Evolutionary conservation across 1,284 basidiomycete species (phyloP).

Genomic region (Cronartium ribicola): DNA sequence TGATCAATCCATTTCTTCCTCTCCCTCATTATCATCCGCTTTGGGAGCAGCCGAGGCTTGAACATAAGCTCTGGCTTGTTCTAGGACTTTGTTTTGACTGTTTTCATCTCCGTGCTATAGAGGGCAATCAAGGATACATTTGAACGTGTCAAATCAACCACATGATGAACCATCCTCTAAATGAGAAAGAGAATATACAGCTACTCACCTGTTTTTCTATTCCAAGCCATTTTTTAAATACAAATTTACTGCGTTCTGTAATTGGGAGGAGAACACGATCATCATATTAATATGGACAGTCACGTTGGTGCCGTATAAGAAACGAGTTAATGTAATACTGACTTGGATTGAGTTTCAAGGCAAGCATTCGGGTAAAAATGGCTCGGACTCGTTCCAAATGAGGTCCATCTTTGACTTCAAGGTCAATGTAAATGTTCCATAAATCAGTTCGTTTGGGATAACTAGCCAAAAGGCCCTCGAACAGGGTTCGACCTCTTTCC

Average conservation of each 20-base stretch:
- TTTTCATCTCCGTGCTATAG: conserved; percentile 73
- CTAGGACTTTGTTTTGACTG: conserved; percentile 75
- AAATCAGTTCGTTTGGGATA: conserved; percentile 91
- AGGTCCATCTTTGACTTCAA: conserved; percentile 63
- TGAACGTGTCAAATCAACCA: conserved; percentile 45
- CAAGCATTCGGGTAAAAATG: conserved; percentile 75
- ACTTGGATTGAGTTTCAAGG: conserved; percentile 91
- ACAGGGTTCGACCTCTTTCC: conserved; percentile 90
- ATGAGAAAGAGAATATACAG: neutral
- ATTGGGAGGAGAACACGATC: neutral
- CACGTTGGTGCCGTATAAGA: neutral
- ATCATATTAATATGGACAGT: neutral
- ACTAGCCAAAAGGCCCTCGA: conserved; percentile 90
- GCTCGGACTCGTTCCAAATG: conserved; percentile 72
- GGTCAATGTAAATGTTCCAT: conserved; percentile 96
- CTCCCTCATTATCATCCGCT: neutral
- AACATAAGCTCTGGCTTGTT: conserved; percentile 64
- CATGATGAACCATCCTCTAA: no score
- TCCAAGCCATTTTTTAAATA: conserved; percentile 97
- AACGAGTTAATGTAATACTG: conserved; percentile 49
- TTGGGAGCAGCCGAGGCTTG: neutral
- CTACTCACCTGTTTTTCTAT: conserved; percentile 58
- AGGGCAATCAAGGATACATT: conserved; percentile 45
- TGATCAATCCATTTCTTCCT: neutral
- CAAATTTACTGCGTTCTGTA: conserved; percentile 59